Percentiles rank a stretch among this genome's conserved stretches.
Evolutionary conservation across 768 basidiomycete genomes (phyloP).

Genomic region (Dacryopinax primogenitus): DNA sequence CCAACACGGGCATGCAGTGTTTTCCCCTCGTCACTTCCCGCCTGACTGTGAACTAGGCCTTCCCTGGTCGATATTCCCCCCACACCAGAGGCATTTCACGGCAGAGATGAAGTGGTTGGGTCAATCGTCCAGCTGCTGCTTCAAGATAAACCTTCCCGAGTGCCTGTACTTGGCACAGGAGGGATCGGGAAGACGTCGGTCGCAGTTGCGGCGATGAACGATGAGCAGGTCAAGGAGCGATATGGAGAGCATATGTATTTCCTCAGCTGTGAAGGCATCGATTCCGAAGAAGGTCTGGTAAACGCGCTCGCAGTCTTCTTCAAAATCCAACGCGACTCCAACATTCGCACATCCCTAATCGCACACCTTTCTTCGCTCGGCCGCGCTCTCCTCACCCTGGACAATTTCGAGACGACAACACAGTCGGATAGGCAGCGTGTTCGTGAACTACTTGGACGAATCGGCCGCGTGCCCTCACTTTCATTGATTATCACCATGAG

Average conservation of each 20-base stretch:
- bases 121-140: conserved; percentile 13
- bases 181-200: conserved; percentile 34
- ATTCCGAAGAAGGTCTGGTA: conserved; percentile 21
- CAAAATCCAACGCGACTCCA: conserved; percentile 19
- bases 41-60: neutral
- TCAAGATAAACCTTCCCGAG: neutral
- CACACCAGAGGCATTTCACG: conserved; percentile 13
- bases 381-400: conserved; percentile 27
- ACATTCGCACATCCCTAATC: conserved; percentile 18
- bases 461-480: conserved; percentile 23
- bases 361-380: conserved; percentile 20
- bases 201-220: conserved; percentile 27
- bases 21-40: neutral
- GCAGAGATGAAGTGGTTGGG: conserved; percentile 15
- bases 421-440: conserved; percentile 22
- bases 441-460: conserved; percentile 20
- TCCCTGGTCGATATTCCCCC: conserved; percentile 22
- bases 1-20: neutral
- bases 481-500: conserved; percentile 30
- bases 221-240: conserved; percentile 17
- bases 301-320: conserved; percentile 21
- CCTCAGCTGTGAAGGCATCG: conserved; percentile 29
- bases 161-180: conserved; percentile 23
- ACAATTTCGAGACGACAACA: conserved; percentile 35
- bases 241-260: conserved; percentile 25